Evolutionary conservation across 805 yeast species (phyloP), one percentile per base, ranked within the genome.

Genomic region (Metschnikowia kunwiensis): DNA sequence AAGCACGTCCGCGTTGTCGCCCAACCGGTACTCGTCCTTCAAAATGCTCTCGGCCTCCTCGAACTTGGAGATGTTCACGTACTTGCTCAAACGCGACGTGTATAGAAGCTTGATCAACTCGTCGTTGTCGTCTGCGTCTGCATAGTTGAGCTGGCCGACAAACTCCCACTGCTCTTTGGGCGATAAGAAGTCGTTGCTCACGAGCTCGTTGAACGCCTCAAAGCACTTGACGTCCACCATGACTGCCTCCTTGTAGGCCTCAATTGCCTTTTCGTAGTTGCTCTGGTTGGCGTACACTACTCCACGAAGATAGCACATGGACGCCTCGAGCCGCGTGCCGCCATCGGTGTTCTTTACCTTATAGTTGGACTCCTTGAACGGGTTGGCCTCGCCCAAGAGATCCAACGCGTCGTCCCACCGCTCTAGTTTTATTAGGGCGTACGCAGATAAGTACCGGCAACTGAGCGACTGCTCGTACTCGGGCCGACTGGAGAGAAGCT

Each of bases 161-260:
- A 93, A 72, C 24, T 82, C 86, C 93, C 95, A 85, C 60, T 88
- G 94, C 53, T 91, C 97, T 12, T 67, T 60, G 0, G 97, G 95
- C 0, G 93, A 75, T 61, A 91, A 63, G 50, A 87, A 71, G 52
- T 81, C 82, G 48, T 83, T 82, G 27, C 74, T 63, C 1, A 85
- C 73, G 33, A 91, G 70, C 54, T 84, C 88, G 50, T 85, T 77
- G 56, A 87, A 87, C 0, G 97, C 97, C 49, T 91, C 98, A 57
- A 70, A 91, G 60, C 97, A 93, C 57, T 88, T 86, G 6, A 85
- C 88, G 58, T 91, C 97, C 2, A 86, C 86, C 47, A 77, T 49
- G 0, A 89, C 79, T 1, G 97, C 96, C 53, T 87, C 96, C 53
- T 80, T 78, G 51, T 79, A 88, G 34, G 93, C 82, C 36, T 84